phyloP scores from a whole-genome alignment of 768 basidiomycete genomes.

The Boletus subcaerulescens region DNA sequence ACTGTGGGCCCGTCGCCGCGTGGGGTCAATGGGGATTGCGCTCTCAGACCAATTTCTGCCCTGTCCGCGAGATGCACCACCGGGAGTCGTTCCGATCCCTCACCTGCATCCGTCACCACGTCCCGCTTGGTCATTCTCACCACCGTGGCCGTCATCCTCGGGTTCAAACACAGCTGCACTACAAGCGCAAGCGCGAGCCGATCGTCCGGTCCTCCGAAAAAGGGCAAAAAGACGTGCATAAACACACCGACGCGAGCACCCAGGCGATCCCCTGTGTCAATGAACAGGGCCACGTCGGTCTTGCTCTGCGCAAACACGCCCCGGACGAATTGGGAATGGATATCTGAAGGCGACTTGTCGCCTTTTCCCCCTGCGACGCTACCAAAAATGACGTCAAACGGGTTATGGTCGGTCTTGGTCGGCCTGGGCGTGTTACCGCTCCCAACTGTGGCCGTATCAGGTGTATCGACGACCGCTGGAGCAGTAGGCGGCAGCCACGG shows the following conservation, averaged over 20 bases:
- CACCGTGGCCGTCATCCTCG: slow-evolving; percentile 69
- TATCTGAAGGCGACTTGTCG: slow-evolving; percentile 45
- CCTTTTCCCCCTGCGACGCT: slow-evolving; percentile 14
- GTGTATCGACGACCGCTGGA: not conserved
- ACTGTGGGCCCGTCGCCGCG: not conserved
- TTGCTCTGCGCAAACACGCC: slow-evolving; percentile 68
- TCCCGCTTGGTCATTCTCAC: slow-evolving; percentile 59
- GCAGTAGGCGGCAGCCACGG: slow-evolving; percentile 66
- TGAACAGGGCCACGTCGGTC: slow-evolving; percentile 79
- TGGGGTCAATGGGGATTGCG: not conserved
- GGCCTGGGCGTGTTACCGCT: slow-evolving; percentile 7
- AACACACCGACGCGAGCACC: slow-evolving; percentile 26
- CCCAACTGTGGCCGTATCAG: not conserved
- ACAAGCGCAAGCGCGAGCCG: slow-evolving; percentile 82
- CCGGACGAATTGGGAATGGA: slow-evolving; percentile 84
- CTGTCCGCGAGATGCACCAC: slow-evolving; percentile 23
- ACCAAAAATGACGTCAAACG: slow-evolving; percentile 71
- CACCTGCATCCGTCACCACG: slow-evolving; percentile 16
- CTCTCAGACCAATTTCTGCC: not conserved
- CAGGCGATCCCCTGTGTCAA: slow-evolving; percentile 56
- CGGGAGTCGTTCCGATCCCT: slow-evolving; percentile 19
- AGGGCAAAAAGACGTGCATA: slow-evolving; percentile 80
- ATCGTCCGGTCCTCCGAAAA: slow-evolving; percentile 95
- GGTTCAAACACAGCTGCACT: slow-evolving; percentile 75
- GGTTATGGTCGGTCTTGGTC: slow-evolving; percentile 38